Evolutionary conservation across 441 rosid genomes (phyloP), one percentile per base, ranked within the genome.

Genomic region (Corymbia calophylla): DNA sequence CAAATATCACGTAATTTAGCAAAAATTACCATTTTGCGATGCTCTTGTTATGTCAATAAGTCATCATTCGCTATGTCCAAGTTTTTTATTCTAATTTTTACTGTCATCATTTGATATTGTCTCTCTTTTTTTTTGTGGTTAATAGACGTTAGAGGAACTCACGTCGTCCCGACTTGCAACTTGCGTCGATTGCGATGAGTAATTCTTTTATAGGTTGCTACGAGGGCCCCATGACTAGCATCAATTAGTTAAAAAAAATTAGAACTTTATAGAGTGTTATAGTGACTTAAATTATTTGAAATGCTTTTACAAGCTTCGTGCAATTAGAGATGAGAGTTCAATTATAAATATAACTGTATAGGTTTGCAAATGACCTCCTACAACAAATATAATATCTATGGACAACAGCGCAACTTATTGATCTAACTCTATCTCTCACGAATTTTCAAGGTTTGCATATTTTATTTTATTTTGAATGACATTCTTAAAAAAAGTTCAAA

Each of bases 201-300:
- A 53, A 62, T 32, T 62, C 19, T 62, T 62, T 62, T 62, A 6
- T 7, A 18, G 68, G 68, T 29, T 62, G n/a, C 17, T 29, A 62
- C 32, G 68, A 62, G 31, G 68, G 1, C 1, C 68, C 31, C 68
- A 62, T 29, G 32, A 4, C 14, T 64, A n/a, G 35, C 70, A n/a
- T 14, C 35, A 7, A 64, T 64, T 15, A n/a, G 19, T n/a, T 64
- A 29, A n/a, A 64, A 25, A n/a, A 53, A 53, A 53, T 16, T 16
- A 14, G 17, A 53, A 54, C 21, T 54, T 0, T 9, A n/a, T 16
- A 16, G n/a, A n/a, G 1, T 16, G 5, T n/a, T 66, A 15, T 1
- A 16, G 73, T 66, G 6, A 66, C 39, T 31, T n/a, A 8, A 66
- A n/a, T 66, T 16, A 64, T 64, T 64, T 64, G 35, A n/a, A 64